Evolutionary conservation across 805 yeast genomes (phyloP), one percentile per base, ranked within the genome.

Genomic region (Pichia kluyveri): DNA sequence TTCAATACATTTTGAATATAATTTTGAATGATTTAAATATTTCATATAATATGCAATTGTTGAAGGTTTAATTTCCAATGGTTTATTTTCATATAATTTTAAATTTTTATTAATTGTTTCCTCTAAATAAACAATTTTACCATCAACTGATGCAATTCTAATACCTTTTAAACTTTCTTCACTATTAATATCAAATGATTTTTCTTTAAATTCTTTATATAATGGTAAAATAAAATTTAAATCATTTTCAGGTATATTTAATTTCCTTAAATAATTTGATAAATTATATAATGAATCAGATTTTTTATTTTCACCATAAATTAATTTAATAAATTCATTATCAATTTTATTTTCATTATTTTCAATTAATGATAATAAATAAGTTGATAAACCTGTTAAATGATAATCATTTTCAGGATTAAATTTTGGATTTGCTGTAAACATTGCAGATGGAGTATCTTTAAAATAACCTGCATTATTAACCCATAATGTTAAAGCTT

Each of bases 401-500:
- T 46, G 42, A 38, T 53, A 51, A 17, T 48, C 51, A 5, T 42
- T 43, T 34, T 50, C 44, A 8, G 46, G 19, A 41, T 31, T 26
- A 11, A 6, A n/a, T 30, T 30, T 30, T 30, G n/a, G n/a, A 18
- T 11, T 15, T 11, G 26, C 4, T 11, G 26, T 10, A 12, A 5
- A 47, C 44, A 51, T 44, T 2, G 48, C 45, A 9, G 47, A 52
- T 8, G 60, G 60, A 36, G 52, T 54, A 26, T 42, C 32, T 40
- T 54, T 60, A 41, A 56, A 53, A 47, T 59, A 60, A 42, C 61
- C 63, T 18, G 58, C 43, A 26, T 55, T 44, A 38, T 60, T 60
- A 41, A 61, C 54, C 61, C 62, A 65, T 5, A 58, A 27, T n/a
- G 59, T 54, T 30, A 66, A 44, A 4, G 65, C 67, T 40, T 57